Conservation (phyloP, 139 green algal genomes). For the Chlorella sorokiniana region DNA sequence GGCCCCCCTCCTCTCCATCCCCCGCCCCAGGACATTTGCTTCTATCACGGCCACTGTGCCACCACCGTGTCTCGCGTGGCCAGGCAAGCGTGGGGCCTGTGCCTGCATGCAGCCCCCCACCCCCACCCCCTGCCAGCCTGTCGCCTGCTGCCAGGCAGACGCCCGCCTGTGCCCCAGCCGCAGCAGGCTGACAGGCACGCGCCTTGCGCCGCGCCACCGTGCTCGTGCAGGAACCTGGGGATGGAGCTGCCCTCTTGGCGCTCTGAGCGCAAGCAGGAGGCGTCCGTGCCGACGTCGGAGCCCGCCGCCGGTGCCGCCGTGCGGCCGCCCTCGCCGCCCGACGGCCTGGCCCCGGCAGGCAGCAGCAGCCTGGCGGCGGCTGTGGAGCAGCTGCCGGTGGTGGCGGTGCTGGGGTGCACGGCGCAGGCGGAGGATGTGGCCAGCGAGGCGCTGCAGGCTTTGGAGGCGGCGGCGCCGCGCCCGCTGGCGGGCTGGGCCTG, state of each 20-base stretch:
- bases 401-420: not conserved
- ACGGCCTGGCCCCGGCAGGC: not conserved
- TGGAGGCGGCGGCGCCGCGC: constrained; percentile 3
- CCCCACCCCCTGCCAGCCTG: too few relatives aligned
- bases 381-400: constrained; percentile 3
- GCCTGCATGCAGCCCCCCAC: too few relatives aligned
- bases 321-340: too few relatives aligned
- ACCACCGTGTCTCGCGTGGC: constrained; percentile 20
- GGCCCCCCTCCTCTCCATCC: not conserved
- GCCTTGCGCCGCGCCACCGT: not conserved
- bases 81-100: not conserved
- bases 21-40: constrained; percentile 9
- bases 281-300: not conserved
- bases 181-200: too few relatives aligned
- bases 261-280: not conserved
- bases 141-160: too few relatives aligned
- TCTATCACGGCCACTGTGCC: constrained; percentile 25
- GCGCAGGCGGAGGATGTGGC: not conserved
- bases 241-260: constrained; percentile 7
- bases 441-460: not conserved
- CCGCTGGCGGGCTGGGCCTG: not conserved
- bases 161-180: too few relatives aligned
- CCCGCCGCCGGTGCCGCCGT: not conserved
- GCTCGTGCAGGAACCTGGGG: constrained; percentile 1
- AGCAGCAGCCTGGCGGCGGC: not conserved